phyloP scores from a whole-genome alignment of 2,329 filamentous ascomycete species.

The Colletotrichum phormii region DNA sequence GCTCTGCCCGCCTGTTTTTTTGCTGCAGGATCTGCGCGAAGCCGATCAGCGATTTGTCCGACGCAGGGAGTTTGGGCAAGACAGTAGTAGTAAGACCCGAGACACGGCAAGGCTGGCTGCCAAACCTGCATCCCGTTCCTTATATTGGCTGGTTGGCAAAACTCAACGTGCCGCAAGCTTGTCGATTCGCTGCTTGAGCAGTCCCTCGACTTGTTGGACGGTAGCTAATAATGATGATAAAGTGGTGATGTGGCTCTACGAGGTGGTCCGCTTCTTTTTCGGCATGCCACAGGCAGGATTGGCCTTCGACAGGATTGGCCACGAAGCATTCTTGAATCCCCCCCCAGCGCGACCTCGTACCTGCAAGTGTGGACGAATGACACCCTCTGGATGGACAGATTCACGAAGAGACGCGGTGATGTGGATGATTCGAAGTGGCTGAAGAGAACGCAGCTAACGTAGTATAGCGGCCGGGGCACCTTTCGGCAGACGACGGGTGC shows the following conservation, averaged over 20 bases:
- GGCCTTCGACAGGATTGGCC: not conserved
- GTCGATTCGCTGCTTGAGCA: not conserved
- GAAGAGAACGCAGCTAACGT: not conserved
- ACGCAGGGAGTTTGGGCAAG: constrained; percentile 13
- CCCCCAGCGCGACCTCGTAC: constrained; percentile 12
- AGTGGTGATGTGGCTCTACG: not conserved
- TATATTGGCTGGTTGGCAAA: constrained; percentile 2
- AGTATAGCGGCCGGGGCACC: constrained; percentile 12
- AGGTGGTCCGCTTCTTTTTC: not conserved
- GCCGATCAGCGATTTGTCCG: not conserved
- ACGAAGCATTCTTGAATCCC: not conserved
- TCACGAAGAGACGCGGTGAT: constrained; percentile 6
- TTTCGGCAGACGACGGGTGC: constrained; percentile 17
- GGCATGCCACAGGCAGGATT: not conserved
- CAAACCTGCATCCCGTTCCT: constrained; percentile 29
- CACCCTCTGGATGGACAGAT: not conserved
- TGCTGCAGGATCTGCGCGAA: not conserved
- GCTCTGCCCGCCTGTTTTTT: constrained; percentile 14
- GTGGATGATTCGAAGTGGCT: constrained; percentile 18
- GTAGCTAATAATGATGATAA: not conserved
- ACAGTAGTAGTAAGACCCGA: constrained; percentile 4
- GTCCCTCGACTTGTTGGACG: not conserved
- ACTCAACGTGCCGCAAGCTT: not conserved
- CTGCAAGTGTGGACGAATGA: constrained; percentile 13
- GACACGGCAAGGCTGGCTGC: constrained; percentile 27